These are phyloP conservation scores for Plasmodium gallinaceum DNA, from an alignment of 169 alveolate genomes.

Conservation along the genomic window DNA sequence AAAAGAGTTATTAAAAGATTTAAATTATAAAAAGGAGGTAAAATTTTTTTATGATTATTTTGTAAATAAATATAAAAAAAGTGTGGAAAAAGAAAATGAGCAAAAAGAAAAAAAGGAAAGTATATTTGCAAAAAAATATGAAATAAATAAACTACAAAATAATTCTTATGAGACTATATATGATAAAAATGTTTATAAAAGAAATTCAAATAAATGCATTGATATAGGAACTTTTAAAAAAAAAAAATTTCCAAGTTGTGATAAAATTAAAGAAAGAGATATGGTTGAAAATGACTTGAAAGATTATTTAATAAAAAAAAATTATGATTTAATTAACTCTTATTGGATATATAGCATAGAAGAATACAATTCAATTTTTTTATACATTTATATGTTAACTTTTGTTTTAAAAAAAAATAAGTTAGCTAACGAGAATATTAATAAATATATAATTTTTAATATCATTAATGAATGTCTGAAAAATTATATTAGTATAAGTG, in stretches of 20 bases:
- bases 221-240: too few relatives aligned
- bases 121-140: not conserved
- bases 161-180: too few relatives aligned
- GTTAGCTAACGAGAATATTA: conserved; percentile 4
- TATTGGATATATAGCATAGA: conserved; percentile 19
- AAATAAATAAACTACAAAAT: not conserved
- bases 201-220: too few relatives aligned
- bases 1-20: not conserved
- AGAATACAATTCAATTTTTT: conserved; percentile 37
- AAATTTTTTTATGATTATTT: conserved; percentile 14
- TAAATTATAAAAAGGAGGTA: not conserved
- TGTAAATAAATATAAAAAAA: not conserved
- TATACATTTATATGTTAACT: conserved; percentile 34
- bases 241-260: too few relatives aligned
- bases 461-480: conserved; percentile 39
- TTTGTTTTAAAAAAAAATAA: conserved; percentile 31
- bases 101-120: not conserved
- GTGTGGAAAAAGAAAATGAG: not conserved
- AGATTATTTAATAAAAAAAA: not conserved
- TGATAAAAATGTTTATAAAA: too few relatives aligned
- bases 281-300: not conserved
- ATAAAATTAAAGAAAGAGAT: too few relatives aligned
- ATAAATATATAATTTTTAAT: conserved; percentile 27
- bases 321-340: not conserved
- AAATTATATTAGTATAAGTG: conserved; percentile 16